Evolutionary conservation across 2,329 filamentous ascomycete species (phyloP).

Genomic region (Phaeosphaeria sp.): DNA sequence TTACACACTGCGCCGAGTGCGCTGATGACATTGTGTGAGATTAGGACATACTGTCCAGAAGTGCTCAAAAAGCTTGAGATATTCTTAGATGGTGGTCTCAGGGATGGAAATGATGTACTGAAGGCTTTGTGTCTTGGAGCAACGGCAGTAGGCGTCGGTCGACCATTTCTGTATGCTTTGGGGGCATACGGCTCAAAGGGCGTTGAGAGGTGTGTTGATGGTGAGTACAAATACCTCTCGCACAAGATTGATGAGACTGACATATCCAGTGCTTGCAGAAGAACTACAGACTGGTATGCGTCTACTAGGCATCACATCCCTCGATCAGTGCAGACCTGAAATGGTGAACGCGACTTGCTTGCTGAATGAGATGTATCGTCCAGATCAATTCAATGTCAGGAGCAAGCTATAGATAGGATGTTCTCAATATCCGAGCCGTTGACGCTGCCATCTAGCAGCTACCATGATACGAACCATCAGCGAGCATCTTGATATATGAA

Average conservation of each 20-base stretch:
- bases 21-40: slow-evolving; percentile 47
- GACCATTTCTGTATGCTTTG: slow-evolving; percentile 49
- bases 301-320: slow-evolving; percentile 67
- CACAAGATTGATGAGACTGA: slow-evolving; percentile 7
- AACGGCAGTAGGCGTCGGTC: slow-evolving; percentile 47
- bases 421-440: too few species aligned
- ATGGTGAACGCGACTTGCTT: slow-evolving; percentile 59
- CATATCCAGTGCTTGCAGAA: slow-evolving; percentile 54
- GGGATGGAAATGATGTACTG: slow-evolving; percentile 48
- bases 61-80: slow-evolving; percentile 46
- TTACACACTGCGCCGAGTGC: slow-evolving; percentile 53
- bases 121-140: slow-evolving; percentile 50
- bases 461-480: background rate
- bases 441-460: background rate
- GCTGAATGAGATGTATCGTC: slow-evolving; percentile 46
- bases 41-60: slow-evolving; percentile 46
- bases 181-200: slow-evolving; percentile 47
- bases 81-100: slow-evolving; percentile 47
- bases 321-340: slow-evolving; percentile 67
- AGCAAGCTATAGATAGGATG: slow-evolving; percentile 28
- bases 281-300: slow-evolving; percentile 72
- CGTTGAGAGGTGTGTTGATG: slow-evolving; percentile 45
- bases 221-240: slow-evolving; percentile 28
- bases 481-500: background rate
- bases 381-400: slow-evolving; percentile 28